Percentiles rank a stretch among this genome's conserved stretches.
Evolutionary conservation across 306 rosid species (phyloP).

Genomic region (Acacia crassicarpa): DNA sequence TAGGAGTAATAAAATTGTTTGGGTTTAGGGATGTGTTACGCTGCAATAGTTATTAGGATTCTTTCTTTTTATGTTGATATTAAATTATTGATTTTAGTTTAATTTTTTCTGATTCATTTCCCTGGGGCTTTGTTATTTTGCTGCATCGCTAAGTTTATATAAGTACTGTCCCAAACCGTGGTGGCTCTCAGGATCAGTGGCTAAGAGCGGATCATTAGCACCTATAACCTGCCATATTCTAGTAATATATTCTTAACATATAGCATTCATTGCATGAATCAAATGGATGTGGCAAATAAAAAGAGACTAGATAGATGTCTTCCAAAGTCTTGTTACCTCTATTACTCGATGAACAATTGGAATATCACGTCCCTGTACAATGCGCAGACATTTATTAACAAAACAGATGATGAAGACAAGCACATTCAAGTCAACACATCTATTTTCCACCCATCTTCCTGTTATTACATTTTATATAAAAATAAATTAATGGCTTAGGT

Average conservation of each 20-base stretch:
- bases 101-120: neutral
- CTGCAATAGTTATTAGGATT: neutral
- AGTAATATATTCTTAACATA: neutral
- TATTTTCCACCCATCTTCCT: neutral
- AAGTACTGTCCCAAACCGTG: neutral
- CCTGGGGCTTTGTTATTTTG: neutral
- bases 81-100: neutral
- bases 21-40: neutral
- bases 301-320: slow-evolving; percentile 3
- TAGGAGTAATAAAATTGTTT: neutral
- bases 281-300: slow-evolving; percentile 13
- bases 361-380: slow-evolving; percentile 65
- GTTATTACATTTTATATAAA: neutral
- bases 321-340: slow-evolving; percentile 45
- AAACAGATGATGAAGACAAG: neutral
- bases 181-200: neutral
- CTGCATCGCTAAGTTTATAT: neutral
- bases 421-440: neutral
- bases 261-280: neutral
- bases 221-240: neutral
- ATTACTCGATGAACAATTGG: slow-evolving; percentile 86
- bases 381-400: slow-evolving; percentile 25
- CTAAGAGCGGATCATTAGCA: neutral
- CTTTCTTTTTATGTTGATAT: neutral
- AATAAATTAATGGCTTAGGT: neutral